Evolutionary conservation across 2,329 filamentous ascomycete genomes (phyloP).

Genomic region (Zopfia rhizophila): DNA sequence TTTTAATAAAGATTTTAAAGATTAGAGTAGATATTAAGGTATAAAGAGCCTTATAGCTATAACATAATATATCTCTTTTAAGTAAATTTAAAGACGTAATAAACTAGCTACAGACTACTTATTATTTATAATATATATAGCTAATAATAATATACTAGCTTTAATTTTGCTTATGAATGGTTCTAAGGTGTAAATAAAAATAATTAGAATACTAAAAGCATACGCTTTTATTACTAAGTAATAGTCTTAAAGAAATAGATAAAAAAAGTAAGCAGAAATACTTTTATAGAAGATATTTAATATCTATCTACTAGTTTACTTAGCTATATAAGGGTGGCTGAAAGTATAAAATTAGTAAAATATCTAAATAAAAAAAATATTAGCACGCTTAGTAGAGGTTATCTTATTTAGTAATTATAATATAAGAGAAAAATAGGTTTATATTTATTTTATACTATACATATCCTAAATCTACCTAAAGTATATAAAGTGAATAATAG

Average conservation of each 20-base stretch:
- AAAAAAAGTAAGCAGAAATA: too few relatives aligned
- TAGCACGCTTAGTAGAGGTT: too few relatives aligned
- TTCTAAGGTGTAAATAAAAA: too few relatives aligned
- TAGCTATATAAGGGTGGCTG: too few relatives aligned
- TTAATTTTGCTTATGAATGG: too few relatives aligned
- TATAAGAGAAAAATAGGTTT: constrained; percentile 29
- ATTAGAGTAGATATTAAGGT: constrained; percentile 35
- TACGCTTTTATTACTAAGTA: too few relatives aligned
- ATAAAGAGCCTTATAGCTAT: constrained; percentile 42
- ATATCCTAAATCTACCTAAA: constrained; percentile 1
- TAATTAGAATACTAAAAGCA: too few relatives aligned
- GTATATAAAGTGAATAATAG: not conserved
- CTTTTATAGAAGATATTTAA: constrained; percentile 21
- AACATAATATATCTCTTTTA: constrained; percentile 49
- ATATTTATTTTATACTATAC: constrained; percentile 39
- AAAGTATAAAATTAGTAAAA: constrained; percentile 15
- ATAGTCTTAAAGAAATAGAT: too few relatives aligned
- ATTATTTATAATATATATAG: constrained; percentile 42
- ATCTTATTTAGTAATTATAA: too few relatives aligned
- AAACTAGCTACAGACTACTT: constrained; percentile 41
- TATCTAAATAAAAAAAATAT: constrained; percentile 15
- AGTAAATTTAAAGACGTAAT: constrained; percentile 41
- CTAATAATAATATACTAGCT: too few relatives aligned
- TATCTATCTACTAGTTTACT: constrained; percentile 43
- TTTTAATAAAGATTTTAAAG: constrained; percentile 40